phyloP scores from a whole-genome alignment of 257 asterid genomes.

The Coffea canephora region DNA sequence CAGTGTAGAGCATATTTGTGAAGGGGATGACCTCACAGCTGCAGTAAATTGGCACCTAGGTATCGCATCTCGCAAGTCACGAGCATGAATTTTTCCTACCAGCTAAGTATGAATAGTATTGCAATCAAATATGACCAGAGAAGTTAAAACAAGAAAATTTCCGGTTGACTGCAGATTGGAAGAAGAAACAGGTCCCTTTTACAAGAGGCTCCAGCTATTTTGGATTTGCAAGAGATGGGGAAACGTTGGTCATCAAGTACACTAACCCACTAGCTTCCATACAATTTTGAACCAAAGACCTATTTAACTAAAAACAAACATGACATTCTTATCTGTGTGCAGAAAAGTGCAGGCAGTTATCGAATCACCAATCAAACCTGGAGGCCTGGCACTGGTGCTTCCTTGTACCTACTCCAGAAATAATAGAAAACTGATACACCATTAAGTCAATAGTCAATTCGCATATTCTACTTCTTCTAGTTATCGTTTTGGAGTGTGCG shows the following conservation, averaged over 20 bases:
- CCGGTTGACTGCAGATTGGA: slow-evolving; percentile 58
- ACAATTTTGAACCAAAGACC: neutral
- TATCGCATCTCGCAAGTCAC: slow-evolving; percentile 11
- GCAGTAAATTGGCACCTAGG: slow-evolving; percentile 79
- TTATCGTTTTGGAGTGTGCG: too few species aligned
- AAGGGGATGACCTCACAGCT: slow-evolving; percentile 46
- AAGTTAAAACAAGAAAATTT: neutral
- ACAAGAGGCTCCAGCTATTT: slow-evolving; percentile 76
- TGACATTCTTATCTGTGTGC: slow-evolving; percentile 16
- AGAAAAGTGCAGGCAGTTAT: slow-evolving; percentile 62
- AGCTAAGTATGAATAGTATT: neutral
- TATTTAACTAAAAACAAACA: neutral
- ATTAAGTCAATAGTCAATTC: neutral
- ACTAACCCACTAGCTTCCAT: slow-evolving; percentile 15
- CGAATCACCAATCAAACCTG: slow-evolving; percentile 77
- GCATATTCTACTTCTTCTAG: neutral
- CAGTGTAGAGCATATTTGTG: slow-evolving; percentile 46
- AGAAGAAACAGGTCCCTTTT: slow-evolving; percentile 60
- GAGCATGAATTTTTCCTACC: neutral
- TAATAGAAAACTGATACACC: neutral
- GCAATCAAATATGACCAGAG: neutral
- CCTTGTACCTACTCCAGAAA: neutral
- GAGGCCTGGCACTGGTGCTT: slow-evolving; percentile 54
- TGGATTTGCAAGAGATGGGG: slow-evolving; percentile 40
- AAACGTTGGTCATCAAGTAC: slow-evolving; percentile 62